Evolutionary conservation across 2,329 filamentous ascomycete genomes (phyloP), one percentile per base, ranked within the genome.

Genomic region (Zalaria obscura): DNA sequence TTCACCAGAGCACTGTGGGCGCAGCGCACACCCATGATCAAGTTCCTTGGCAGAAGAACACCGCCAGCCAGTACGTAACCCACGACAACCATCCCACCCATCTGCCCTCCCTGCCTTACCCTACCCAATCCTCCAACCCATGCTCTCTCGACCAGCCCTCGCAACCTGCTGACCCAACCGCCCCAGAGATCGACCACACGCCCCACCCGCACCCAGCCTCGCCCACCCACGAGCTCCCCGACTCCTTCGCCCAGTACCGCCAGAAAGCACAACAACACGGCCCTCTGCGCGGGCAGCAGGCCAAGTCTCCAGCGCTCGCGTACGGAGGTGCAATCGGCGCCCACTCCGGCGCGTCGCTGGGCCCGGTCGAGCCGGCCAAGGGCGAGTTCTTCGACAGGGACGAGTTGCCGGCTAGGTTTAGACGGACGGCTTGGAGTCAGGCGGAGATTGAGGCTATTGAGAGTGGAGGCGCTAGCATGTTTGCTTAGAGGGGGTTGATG

Each of bases 371-470:
- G 50, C 73, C 88, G 32, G 72, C 73, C 45, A 64, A 76, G 55
- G 89, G 89, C 52, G 68, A 85, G 61, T 86, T 73, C 63, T 95
- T 94, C 59, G 91, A 96, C 63, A 78, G 87, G 52, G 83, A 77
- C 52, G 83, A 98, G 66, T 78, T 98, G 25, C 89, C 91, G 11
- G 60, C 70, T 48, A 77, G 89, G 54, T 98, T 95, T 75, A 77
- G 80, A 56, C 75, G 86, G 49, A 68, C 75, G 38, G 73, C 77
- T 8, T 83, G 88, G 65, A 80, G 75, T 32, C 64, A 79, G 52
- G 78, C 79, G 35, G 91, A 98, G 74, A 98, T 98, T 46, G 91
- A 96, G 63, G 88, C 87, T 25, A 75, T 98, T 56, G 87, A 95
- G 75, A 91, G 85, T 42, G 91, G 88, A 42, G 91, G 91, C 43